Conservation (phyloP, 352 stramenopile species). For the Phytophthora pisi region DNA sequence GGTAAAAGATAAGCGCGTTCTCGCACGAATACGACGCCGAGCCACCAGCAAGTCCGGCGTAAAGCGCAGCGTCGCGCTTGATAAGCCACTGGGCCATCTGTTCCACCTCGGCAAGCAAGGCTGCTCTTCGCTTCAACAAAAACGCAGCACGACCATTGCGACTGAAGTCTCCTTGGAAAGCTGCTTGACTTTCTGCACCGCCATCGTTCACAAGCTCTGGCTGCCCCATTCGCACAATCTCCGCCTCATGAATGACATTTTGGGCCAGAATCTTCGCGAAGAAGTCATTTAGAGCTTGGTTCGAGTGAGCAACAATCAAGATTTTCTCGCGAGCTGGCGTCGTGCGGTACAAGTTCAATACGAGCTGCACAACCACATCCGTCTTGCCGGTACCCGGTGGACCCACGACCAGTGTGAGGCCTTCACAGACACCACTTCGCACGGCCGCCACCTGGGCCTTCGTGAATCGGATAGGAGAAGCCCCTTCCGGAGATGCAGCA, state of each 20-base stretch:
- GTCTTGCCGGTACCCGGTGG: conserved; percentile 95
- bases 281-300: conserved; percentile 95
- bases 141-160: conserved; percentile 92
- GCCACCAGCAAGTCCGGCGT: conserved; percentile 57
- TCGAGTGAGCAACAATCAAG: conserved; percentile 95
- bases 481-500: background rate
- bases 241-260: conserved; percentile 74
- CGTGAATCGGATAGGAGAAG: conserved; percentile 85
- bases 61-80: conserved; percentile 34
- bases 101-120: conserved; percentile 94
- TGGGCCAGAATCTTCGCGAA: conserved; percentile 93
- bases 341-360: conserved; percentile 92
- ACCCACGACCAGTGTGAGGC: conserved; percentile 95
- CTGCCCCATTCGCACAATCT: conserved; percentile 92
- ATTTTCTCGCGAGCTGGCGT: conserved; percentile 87
- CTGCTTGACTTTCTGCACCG: conserved; percentile 56
- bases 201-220: conserved; percentile 13
- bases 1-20: conserved; percentile 95
- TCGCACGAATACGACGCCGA: conserved; percentile 95
- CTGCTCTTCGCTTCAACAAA: conserved; percentile 61
- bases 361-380: conserved; percentile 94
- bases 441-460: conserved; percentile 92
- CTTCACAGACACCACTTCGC: conserved; percentile 90
- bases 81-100: conserved; percentile 91
- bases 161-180: conserved; percentile 94